Conservation (phyloP, 2,329 filamentous ascomycete species). For the Ophiostoma tasmaniense region DNA sequence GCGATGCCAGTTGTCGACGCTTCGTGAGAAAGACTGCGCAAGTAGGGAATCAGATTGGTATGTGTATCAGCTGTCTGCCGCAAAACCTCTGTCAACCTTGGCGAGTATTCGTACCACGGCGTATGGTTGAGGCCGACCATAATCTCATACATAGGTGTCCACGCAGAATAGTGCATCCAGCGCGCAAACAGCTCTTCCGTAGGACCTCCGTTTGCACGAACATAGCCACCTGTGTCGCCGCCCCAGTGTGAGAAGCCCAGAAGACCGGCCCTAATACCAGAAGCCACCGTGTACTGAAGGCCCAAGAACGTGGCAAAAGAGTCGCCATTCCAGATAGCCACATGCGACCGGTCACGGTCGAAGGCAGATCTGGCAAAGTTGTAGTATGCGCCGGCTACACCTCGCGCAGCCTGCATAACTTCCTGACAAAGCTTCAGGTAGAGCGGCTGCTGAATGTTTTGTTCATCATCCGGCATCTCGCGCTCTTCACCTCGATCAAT, state of each 20-base stretch:
- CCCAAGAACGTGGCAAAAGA: conserved; percentile 28
- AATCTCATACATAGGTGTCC: conserved; percentile 29
- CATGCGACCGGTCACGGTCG: conserved; percentile 26
- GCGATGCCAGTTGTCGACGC: neutral
- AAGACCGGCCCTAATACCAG: conserved; percentile 28
- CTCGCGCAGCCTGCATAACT: conserved; percentile 25
- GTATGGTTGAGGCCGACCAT: conserved; percentile 30
- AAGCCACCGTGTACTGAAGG: conserved; percentile 27
- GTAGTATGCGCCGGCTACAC: conserved; percentile 23
- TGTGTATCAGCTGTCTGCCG: conserved; percentile 28
- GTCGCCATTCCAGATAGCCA: conserved; percentile 31
- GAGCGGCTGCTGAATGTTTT: conserved; percentile 29
- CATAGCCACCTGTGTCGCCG: conserved; percentile 30
- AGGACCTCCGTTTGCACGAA: conserved; percentile 23
- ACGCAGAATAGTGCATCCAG: conserved; percentile 25
- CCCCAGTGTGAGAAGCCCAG: conserved; percentile 29
- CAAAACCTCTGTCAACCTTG: conserved; percentile 25
- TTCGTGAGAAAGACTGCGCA: conserved; percentile 21
- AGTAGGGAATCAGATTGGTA: conserved; percentile 28
- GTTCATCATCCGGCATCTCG: conserved; percentile 31
- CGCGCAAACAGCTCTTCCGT: conserved; percentile 29
- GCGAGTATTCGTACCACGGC: conserved; percentile 30
- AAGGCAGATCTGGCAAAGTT: conserved; percentile 29
- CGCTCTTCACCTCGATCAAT: conserved; percentile 32
- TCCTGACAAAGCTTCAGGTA: conserved; percentile 29